phyloP scores from a whole-genome alignment of 257 asterid genomes.

The Buddleja alternifolia region DNA sequence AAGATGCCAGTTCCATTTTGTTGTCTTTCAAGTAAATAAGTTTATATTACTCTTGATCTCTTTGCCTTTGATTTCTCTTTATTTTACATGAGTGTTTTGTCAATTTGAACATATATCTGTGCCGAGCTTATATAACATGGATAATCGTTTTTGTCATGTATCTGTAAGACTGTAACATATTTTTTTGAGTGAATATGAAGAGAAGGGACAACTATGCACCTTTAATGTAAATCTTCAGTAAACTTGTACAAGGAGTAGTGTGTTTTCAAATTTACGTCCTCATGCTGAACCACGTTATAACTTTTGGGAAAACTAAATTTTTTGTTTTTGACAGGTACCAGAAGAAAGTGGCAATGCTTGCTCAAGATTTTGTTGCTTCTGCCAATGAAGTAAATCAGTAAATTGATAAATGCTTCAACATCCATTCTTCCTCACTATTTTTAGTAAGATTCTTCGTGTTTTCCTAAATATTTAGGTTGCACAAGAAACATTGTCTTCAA shows the following conservation, averaged over 20 bases:
- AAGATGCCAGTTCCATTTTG: not conserved
- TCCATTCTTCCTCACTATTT: constrained; percentile 16
- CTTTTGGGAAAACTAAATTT: not conserved
- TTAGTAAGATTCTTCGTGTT: not conserved
- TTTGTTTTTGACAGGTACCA: constrained; percentile 44
- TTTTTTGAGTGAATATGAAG: not conserved
- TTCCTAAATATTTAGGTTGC: constrained; percentile 36
- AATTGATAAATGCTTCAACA: constrained; percentile 22
- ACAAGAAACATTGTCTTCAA: constrained; percentile 48
- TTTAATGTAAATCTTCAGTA: constrained; percentile 2
- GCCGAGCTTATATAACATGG: not conserved
- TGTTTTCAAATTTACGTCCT: not conserved
- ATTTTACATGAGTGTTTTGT: constrained; percentile 14
- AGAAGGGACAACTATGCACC: not conserved
- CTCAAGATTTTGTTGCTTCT: constrained; percentile 49
- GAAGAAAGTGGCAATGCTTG: constrained; percentile 54
- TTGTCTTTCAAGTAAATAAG: not conserved
- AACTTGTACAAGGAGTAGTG: not conserved
- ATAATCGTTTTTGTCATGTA: constrained; percentile 7
- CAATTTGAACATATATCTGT: not conserved
- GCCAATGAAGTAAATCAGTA: constrained; percentile 47
- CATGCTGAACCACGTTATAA: not conserved
- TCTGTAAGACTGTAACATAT: not conserved
- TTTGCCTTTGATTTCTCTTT: not conserved
- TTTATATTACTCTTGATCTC: constrained; percentile 1